Percentiles rank a stretch among this genome's conserved stretches.
Conservation (phyloP, 208 protist species). For the Polymyxa betae region DNA sequence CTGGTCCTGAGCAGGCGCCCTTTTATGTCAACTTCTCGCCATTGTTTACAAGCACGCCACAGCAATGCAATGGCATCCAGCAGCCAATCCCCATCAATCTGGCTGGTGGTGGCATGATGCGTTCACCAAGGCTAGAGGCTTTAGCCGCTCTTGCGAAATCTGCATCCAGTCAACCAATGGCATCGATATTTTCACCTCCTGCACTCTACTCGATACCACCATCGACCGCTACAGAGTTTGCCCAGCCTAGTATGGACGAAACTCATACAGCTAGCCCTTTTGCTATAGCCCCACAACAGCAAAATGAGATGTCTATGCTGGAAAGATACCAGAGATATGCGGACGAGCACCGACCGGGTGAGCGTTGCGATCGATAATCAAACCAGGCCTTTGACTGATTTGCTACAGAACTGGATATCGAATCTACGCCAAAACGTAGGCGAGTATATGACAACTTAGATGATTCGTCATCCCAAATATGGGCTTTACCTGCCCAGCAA, state of each 20-base stretch:
- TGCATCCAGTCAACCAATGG: background rate
- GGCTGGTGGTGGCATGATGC: background rate
- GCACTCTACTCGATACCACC: background rate
- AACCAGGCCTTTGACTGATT: no score
- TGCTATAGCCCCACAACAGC: constrained; percentile 7
- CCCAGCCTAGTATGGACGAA: background rate
- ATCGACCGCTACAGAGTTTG: background rate
- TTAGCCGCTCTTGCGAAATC: no score
- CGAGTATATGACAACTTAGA: no score
- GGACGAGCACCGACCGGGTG: background rate
- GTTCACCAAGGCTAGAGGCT: background rate
- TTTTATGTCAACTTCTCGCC: constrained; percentile 43
- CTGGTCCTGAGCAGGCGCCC: background rate
- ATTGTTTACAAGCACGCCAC: background rate
- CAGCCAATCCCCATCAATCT: background rate
- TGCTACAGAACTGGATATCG: no score
- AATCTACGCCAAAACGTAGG: no score
- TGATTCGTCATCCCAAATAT: no score
- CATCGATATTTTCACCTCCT: background rate
- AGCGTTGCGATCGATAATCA: no score
- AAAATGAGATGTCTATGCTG: background rate
- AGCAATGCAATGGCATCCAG: background rate
- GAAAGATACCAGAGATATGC: background rate
- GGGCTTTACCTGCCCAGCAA: no score
- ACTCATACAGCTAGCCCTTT: background rate